These are phyloP conservation scores for Coriaria nepalensis DNA, from an alignment of 306 rosid genomes.

Conservation along the genomic window DNA sequence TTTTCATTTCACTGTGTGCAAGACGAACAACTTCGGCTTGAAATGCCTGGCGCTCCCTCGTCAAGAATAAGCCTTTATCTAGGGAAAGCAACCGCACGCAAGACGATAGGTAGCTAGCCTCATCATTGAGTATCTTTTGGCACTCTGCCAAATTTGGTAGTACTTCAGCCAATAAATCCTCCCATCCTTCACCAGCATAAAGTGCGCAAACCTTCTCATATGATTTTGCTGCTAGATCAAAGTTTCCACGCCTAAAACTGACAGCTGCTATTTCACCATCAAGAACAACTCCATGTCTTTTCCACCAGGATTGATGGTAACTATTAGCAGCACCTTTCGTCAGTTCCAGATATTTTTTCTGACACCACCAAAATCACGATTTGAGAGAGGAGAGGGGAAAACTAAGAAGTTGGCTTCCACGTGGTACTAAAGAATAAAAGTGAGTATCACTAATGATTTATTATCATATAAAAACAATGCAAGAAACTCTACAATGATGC, in stretches of 20 bases:
- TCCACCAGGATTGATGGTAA: slow-evolving; percentile 96
- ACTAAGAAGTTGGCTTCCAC: slow-evolving; percentile 3
- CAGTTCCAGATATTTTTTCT: slow-evolving; percentile 83
- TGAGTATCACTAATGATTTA: no score
- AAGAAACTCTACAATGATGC: no score
- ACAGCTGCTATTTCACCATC: slow-evolving; percentile 98
- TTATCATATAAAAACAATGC: no score
- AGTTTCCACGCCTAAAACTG: slow-evolving; percentile 62
- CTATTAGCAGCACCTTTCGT: slow-evolving; percentile 95
- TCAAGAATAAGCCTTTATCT: slow-evolving; percentile 72
- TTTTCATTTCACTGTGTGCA: slow-evolving; percentile 93
- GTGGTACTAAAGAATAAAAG: slow-evolving; percentile 4
- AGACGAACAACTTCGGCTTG: slow-evolving; percentile 79
- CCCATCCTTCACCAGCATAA: slow-evolving; percentile 96
- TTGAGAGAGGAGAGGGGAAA: background rate
- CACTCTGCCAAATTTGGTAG: slow-evolving; percentile 92
- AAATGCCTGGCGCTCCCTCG: slow-evolving; percentile 81
- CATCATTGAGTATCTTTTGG: slow-evolving; percentile 81
- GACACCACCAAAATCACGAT: slow-evolving; percentile 21
- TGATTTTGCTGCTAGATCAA: slow-evolving; percentile 94
- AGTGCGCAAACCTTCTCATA: slow-evolving; percentile 98
- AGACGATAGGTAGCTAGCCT: slow-evolving; percentile 93
- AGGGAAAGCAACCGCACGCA: slow-evolving; percentile 94
- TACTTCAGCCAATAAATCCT: slow-evolving; percentile 83
- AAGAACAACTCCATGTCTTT: slow-evolving; percentile 97